Conservation (phyloP, 257 asterid species). For the Coffea eugenioides region DNA sequence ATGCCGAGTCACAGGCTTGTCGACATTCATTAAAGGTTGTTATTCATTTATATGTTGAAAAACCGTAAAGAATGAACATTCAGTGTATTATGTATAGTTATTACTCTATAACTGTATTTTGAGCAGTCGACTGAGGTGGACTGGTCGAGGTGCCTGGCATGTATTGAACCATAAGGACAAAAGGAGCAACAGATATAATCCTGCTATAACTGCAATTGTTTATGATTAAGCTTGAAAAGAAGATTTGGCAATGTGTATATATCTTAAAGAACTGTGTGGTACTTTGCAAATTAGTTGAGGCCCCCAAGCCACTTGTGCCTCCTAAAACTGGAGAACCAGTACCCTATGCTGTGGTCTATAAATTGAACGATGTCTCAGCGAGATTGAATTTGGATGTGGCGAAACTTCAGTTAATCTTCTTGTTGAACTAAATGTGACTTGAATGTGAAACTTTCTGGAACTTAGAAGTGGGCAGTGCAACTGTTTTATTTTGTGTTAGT, state of each 20-base stretch:
- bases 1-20: conserved; percentile 74
- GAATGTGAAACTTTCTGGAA: background rate
- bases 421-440: background rate
- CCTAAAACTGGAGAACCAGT: background rate
- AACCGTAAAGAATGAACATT: background rate
- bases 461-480: background rate
- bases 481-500: background rate
- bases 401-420: background rate
- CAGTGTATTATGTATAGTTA: too few species aligned
- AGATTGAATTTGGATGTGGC: background rate
- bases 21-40: conserved; percentile 82
- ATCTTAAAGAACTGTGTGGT: background rate
- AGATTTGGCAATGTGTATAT: background rate
- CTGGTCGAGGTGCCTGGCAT: background rate
- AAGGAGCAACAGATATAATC: background rate
- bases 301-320: too few species aligned
- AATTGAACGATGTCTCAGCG: background rate
- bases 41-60: background rate
- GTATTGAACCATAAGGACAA: background rate
- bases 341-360: background rate
- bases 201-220: background rate
- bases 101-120: background rate
- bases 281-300: background rate
- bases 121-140: background rate
- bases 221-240: background rate